Conservation (phyloP, 371 early-diverging fungal genomes). For the Fennellomyces sp. region DNA sequence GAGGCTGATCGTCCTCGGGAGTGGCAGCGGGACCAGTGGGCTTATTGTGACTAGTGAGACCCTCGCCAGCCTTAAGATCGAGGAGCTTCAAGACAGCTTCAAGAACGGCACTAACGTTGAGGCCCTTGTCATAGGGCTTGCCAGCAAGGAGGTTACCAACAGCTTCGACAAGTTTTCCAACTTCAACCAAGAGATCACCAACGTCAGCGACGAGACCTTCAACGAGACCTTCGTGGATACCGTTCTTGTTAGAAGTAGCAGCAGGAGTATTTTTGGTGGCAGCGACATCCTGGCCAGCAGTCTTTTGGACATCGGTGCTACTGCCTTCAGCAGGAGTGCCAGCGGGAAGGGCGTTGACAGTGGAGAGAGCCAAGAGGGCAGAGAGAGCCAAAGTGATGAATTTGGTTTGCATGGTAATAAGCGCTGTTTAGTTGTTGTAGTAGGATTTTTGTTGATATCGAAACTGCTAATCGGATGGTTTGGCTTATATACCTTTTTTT, state of each 20-base stretch:
- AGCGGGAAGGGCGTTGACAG: neutral
- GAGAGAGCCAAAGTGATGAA: constrained; percentile 1
- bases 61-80: neutral
- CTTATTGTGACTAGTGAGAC: neutral
- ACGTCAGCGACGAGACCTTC: neutral
- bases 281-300: neutral
- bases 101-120: neutral
- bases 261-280: too few relatives aligned
- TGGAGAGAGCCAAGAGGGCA: neutral
- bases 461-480: too few relatives aligned
- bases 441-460: too few relatives aligned
- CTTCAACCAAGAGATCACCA: neutral
- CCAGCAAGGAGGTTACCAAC: neutral
- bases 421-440: neutral
- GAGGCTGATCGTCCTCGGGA: neutral
- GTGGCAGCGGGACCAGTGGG: neutral
- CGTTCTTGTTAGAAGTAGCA: too few relatives aligned
- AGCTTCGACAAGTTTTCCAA: neutral
- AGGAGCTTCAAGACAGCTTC: neutral
- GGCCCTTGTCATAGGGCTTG: neutral
- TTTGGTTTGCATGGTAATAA: neutral
- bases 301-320: neutral
- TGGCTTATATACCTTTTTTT: too few relatives aligned
- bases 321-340: neutral
- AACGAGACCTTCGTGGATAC: too few relatives aligned